phyloP scores from a whole-genome alignment of 345 rosid species.

The Euphorbia pulcherrima region DNA sequence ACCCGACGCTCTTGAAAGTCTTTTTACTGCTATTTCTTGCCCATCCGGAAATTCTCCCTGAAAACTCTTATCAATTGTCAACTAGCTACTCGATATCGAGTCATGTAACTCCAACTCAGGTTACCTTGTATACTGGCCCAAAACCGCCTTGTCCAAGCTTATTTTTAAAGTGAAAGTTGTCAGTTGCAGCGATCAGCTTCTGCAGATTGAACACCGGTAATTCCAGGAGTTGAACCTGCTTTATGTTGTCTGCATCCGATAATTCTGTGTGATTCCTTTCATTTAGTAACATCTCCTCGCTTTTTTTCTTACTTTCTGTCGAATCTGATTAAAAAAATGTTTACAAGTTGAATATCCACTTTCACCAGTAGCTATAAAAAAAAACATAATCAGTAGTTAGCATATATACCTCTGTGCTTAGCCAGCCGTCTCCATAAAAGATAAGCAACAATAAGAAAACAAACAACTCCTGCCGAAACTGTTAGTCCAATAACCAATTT shows the following conservation, averaged over 20 bases:
- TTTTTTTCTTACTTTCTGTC: conserved; percentile 6
- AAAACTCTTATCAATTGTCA: background rate
- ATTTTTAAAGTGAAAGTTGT: conserved; percentile 21
- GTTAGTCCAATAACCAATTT: conserved; percentile 1
- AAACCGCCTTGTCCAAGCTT: conserved; percentile 43
- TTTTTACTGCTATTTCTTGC: conserved; percentile 37
- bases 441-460: background rate
- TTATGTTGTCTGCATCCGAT: conserved; percentile 1
- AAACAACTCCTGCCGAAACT: conserved; percentile 6
- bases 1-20: conserved; percentile 27
- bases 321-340: background rate
- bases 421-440: conserved; percentile 12
- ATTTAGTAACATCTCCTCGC: background rate
- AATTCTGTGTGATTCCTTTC: background rate
- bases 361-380: background rate
- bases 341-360: background rate
- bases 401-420: conserved; percentile 23
- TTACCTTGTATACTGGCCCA: conserved; percentile 41
- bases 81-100: background rate
- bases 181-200: conserved; percentile 26
- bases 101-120: background rate
- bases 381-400: too few relatives aligned
- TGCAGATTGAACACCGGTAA: conserved; percentile 24
- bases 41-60: conserved; percentile 28
- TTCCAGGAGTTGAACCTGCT: conserved; percentile 19